A percentile compares a stretch with the other conserved stretches of the same genome.
These are phyloP conservation scores for Kwoniella heveanensis DNA, from an alignment of 768 basidiomycete genomes.

Conservation along the genomic window DNA sequence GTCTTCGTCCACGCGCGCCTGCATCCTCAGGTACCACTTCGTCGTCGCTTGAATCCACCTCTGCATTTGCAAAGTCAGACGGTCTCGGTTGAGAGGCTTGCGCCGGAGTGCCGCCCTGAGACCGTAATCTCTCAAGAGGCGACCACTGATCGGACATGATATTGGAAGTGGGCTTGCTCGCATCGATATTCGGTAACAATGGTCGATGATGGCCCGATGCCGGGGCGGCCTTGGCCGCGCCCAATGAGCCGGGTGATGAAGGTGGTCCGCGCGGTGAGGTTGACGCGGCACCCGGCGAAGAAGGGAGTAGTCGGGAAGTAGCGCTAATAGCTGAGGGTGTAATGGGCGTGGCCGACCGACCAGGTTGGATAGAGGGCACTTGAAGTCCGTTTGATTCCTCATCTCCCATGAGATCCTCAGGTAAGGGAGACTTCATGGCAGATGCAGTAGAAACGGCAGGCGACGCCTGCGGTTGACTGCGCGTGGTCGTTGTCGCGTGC, in stretches of 20 bases:
- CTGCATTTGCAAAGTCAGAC: not conserved
- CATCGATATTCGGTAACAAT: constrained; percentile 27
- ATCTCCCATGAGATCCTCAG: constrained; percentile 20
- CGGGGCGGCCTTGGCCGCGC: constrained; percentile 8
- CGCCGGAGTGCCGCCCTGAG: not conserved
- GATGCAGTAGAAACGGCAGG: not conserved
- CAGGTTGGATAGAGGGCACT: constrained; percentile 16
- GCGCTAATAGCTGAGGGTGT: not conserved
- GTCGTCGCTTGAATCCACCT: constrained; percentile 46
- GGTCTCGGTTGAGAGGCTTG: constrained; percentile 2
- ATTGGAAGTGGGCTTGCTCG: constrained; percentile 23
- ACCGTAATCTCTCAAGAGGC: constrained; percentile 22
- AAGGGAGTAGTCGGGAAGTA: not conserved
- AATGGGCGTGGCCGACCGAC: constrained; percentile 7
- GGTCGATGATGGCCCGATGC: constrained; percentile 20
- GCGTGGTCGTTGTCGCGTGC: not conserved
- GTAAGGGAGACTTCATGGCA: constrained; percentile 5
- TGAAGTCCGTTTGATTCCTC: constrained; percentile 12
- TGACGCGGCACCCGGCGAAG: not conserved
- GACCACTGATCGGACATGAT: constrained; percentile 35
- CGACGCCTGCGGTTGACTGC: constrained; percentile 1
- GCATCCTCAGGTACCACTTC: constrained; percentile 46
- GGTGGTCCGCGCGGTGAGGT: constrained; percentile 5
- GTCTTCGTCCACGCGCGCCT: constrained; percentile 12
- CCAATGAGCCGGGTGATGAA: not conserved